A percentile compares a stretch with the other conserved stretches of the same genome.
phyloP scores from a whole-genome alignment of 208 protist species.

The Trypanosoma brucei region DNA sequence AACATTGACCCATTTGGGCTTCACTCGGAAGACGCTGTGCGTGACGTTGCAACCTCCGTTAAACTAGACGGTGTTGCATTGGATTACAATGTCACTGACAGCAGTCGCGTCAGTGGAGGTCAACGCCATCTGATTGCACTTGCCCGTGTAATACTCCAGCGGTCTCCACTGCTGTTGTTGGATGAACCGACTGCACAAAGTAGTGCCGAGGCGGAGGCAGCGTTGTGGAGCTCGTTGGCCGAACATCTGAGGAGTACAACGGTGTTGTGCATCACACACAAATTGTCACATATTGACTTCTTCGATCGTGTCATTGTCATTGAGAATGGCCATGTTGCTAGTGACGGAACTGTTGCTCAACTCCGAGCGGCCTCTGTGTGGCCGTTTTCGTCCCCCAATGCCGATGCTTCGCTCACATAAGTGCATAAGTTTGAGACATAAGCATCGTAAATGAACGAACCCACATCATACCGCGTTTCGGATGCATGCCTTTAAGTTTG shows the following conservation, averaged over 20 bases:
- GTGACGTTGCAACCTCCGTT: slow-evolving; percentile 8
- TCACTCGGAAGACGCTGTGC: slow-evolving; percentile 22
- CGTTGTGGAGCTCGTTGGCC: slow-evolving; percentile 14
- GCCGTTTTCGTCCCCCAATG: slow-evolving; percentile 10
- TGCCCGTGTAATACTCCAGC: slow-evolving; percentile 24
- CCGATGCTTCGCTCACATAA: neutral
- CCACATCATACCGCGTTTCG: too few species aligned
- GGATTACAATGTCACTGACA: slow-evolving; percentile 11
- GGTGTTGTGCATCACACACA: slow-evolving; percentile 28
- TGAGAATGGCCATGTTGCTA: slow-evolving; percentile 21
- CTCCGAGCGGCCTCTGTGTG: slow-evolving; percentile 12
- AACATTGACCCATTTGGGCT: slow-evolving; percentile 33
- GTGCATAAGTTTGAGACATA: too few species aligned
- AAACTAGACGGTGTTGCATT: slow-evolving; percentile 9
- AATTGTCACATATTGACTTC: slow-evolving; percentile 24
- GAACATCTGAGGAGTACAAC: slow-evolving; percentile 16
- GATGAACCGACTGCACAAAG: slow-evolving; percentile 25
- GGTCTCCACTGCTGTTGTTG: slow-evolving; percentile 17
- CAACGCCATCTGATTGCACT: slow-evolving; percentile 24
- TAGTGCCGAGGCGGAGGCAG: slow-evolving; percentile 8
- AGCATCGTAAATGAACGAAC: too few species aligned
- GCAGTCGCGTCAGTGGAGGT: slow-evolving; percentile 8
- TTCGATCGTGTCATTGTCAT: slow-evolving; percentile 30
- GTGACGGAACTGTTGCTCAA: slow-evolving; percentile 11
- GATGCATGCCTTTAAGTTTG: too few species aligned